phyloP scores from a whole-genome alignment of 1,139 yeast species.

The Candida gigantensis region DNA sequence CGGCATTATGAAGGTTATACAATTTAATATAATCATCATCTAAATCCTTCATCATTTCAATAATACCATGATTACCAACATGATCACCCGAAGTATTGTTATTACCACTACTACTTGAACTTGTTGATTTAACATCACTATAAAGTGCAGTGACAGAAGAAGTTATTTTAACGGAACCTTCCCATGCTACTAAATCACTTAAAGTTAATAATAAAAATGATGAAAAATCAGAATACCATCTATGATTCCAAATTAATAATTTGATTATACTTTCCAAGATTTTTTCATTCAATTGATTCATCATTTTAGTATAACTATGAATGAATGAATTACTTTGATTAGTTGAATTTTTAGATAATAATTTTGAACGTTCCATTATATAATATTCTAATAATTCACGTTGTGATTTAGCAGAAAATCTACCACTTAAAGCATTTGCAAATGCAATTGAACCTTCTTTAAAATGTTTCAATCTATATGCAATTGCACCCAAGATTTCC shows the following conservation, averaged over 20 bases:
- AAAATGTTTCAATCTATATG: slow-evolving; percentile 74
- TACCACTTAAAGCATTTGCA: slow-evolving; percentile 72
- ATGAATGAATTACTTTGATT: slow-evolving; percentile 20
- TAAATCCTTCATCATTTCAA: slow-evolving; percentile 57
- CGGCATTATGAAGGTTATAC: slow-evolving; percentile 46
- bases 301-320: slow-evolving; percentile 40
- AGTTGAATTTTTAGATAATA: slow-evolving; percentile 31
- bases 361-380: slow-evolving; percentile 45
- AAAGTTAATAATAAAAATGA: slow-evolving; percentile 61
- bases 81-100: slow-evolving; percentile 23
- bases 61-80: slow-evolving; percentile 52
- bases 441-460: slow-evolving; percentile 84
- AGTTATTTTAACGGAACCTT: slow-evolving; percentile 75
- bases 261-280: slow-evolving; percentile 74
- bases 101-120: slow-evolving; percentile 5
- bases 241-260: slow-evolving; percentile 89
- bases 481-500: slow-evolving; percentile 86
- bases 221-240: slow-evolving; percentile 94
- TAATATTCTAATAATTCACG: slow-evolving; percentile 73
- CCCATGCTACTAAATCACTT: slow-evolving; percentile 65
- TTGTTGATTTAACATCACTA: slow-evolving; percentile 37
- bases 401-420: slow-evolving; percentile 80
- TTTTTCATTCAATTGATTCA: slow-evolving; percentile 55
- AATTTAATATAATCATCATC: slow-evolving; percentile 47
- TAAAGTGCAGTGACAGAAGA: slow-evolving; percentile 77